phyloP scores from a whole-genome alignment of 73 alveolate genomes.

The Tetrahymena borealis region DNA sequence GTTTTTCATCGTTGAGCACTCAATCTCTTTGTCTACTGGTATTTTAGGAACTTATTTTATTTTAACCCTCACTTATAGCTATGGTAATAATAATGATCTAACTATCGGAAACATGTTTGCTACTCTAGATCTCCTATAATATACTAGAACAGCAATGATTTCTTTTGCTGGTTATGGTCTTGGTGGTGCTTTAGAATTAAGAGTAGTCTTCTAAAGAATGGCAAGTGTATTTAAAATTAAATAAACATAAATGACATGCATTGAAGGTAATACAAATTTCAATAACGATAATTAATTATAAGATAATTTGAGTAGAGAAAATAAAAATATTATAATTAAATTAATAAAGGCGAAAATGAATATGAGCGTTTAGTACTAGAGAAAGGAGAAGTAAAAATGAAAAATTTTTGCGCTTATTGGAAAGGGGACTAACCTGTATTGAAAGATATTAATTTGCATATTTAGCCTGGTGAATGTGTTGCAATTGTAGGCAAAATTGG shows the following conservation, averaged over 20 bases:
- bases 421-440: slow-evolving; percentile 9
- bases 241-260: background rate
- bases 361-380: background rate
- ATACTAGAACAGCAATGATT: background rate
- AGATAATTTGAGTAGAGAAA: background rate
- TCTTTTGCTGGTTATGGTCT: background rate
- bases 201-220: background rate
- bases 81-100: background rate
- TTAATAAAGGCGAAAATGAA: background rate
- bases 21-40: background rate
- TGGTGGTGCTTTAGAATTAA: background rate
- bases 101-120: slow-evolving; percentile 3
- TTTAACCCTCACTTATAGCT: background rate
- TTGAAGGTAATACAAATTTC: background rate
- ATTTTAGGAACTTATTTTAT: background rate
- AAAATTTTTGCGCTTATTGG: slow-evolving; percentile 28
- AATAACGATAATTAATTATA: background rate
- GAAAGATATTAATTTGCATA: slow-evolving; percentile 24
- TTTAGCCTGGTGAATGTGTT: slow-evolving; percentile 21
- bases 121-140: background rate
- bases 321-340: background rate
- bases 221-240: background rate
- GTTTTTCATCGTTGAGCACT: background rate
- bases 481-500: slow-evolving; percentile 47
- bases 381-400: background rate